Conservation (phyloP, 208 protist genomes). For the Crithidia mellificae region DNA sequence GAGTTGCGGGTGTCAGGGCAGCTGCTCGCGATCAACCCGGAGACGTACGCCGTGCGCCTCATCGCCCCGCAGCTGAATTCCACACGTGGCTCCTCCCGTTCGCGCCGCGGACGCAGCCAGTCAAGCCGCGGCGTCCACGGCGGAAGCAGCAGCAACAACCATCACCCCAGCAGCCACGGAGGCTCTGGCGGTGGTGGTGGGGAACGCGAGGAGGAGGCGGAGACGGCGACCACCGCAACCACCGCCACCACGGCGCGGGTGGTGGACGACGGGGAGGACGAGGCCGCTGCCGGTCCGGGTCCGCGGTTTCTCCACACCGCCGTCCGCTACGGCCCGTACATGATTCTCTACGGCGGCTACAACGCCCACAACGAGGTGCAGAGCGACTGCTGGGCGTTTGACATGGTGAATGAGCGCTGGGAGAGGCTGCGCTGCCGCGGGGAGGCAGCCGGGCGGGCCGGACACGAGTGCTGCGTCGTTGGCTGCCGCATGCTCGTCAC, state of each 20-base stretch:
- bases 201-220: not conserved
- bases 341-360: constrained; percentile 85
- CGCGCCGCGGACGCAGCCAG: constrained; percentile 9
- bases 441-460: constrained; percentile 43
- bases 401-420: constrained; percentile 79
- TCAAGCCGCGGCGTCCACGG: not conserved
- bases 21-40: constrained; percentile 63
- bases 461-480: constrained; percentile 68
- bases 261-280: not conserved
- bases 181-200: not conserved
- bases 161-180: too few species aligned
- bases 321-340: constrained; percentile 77
- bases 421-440: constrained; percentile 56
- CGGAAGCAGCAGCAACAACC: not conserved
- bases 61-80: constrained; percentile 12
- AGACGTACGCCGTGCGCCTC: constrained; percentile 62
- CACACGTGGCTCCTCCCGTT: not conserved
- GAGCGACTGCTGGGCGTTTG: constrained; percentile 80
- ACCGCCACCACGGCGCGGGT: too few species aligned
- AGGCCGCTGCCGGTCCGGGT: constrained; percentile 9
- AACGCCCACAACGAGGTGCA: constrained; percentile 65
- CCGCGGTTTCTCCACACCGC: constrained; percentile 78
- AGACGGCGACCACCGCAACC: not conserved
- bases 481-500: constrained; percentile 74
- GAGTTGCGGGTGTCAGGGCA: constrained; percentile 62